Conservation (phyloP, 768 basidiomycete species). For the Podaxis rugospora region DNA sequence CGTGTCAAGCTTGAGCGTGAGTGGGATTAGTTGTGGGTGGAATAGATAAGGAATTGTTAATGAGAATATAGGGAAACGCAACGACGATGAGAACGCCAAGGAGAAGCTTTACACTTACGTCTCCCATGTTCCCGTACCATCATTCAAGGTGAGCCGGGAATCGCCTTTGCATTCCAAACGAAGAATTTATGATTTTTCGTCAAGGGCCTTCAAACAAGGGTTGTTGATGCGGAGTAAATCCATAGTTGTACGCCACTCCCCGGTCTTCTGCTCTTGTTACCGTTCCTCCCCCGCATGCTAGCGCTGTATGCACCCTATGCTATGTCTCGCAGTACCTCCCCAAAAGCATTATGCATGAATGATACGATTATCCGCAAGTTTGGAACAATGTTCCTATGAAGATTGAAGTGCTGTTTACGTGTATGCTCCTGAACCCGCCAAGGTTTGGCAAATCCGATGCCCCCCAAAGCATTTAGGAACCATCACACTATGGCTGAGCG, state of each 20-base stretch:
- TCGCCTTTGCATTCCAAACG: neutral
- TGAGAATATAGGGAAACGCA: conserved; percentile 75
- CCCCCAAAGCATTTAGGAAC: too few species aligned
- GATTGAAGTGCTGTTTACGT: too few species aligned
- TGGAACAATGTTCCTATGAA: too few species aligned
- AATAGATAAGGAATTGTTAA: neutral
- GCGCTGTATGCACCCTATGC: conserved; percentile 4
- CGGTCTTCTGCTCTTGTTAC: neutral
- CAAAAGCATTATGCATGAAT: neutral
- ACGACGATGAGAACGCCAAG: conserved; percentile 98
- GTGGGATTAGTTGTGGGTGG: conserved; percentile 11
- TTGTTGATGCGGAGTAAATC: conserved; percentile 73
- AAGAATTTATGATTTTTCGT: neutral
- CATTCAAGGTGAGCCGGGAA: conserved; percentile 73
- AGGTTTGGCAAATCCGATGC: too few species aligned
- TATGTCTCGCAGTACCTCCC: neutral
- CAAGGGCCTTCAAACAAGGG: conserved; percentile 81
- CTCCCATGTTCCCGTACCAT: conserved; percentile 66
- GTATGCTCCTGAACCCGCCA: too few species aligned
- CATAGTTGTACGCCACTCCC: neutral
- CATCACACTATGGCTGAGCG: too few species aligned
- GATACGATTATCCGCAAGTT: neutral
- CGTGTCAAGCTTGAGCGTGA: conserved; percentile 91
- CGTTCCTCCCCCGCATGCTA: neutral
- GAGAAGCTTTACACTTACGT: conserved; percentile 97